These are phyloP conservation scores for Catharanthus roseus DNA, from an alignment of 257 asterid genomes.

Conservation along the genomic window DNA sequence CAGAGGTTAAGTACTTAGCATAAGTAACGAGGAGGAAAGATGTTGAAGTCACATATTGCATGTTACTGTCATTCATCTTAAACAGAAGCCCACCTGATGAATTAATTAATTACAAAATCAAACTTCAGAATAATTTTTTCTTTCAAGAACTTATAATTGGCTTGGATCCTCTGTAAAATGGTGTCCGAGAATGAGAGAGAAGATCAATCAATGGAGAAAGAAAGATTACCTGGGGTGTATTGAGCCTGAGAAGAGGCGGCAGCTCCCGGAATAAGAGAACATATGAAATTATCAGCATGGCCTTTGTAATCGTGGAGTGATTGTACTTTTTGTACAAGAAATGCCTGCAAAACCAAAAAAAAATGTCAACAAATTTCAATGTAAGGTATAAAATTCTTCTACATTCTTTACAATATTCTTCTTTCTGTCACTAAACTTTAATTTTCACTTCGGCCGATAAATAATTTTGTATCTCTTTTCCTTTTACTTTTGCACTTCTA, in stretches of 20 bases:
- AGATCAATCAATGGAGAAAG: too few relatives aligned
- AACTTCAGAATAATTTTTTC: neutral
- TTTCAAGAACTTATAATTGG: neutral
- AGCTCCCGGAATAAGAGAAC: conserved; percentile 84
- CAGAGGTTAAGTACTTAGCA: conserved; percentile 79
- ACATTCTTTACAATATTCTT: too few relatives aligned
- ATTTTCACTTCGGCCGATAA: too few relatives aligned
- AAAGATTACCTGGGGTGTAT: conserved; percentile 68
- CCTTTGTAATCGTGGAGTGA: conserved; percentile 88
- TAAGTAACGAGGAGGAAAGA: conserved; percentile 74
- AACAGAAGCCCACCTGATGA: conserved; percentile 78
- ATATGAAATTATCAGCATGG: conserved; percentile 88
- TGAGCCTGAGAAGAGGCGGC: conserved; percentile 64
- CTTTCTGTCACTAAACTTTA: too few relatives aligned
- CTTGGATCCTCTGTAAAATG: too few relatives aligned
- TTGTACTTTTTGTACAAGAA: conserved; percentile 77
- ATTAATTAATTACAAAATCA: neutral
- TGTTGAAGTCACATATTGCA: conserved; percentile 92
- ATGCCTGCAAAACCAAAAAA: conserved; percentile 79
- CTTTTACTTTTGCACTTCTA: too few relatives aligned
- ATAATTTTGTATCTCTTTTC: too few relatives aligned
- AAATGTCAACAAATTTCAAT: neutral
- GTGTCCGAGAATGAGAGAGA: too few relatives aligned
- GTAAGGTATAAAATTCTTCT: too few relatives aligned
- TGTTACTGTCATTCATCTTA: conserved; percentile 85